Percentiles rank a stretch among this genome's conserved stretches.
These are phyloP conservation scores for Filosporella fistucella DNA, from an alignment of 495 filamentous ascomycete species.

Conservation along the genomic window DNA sequence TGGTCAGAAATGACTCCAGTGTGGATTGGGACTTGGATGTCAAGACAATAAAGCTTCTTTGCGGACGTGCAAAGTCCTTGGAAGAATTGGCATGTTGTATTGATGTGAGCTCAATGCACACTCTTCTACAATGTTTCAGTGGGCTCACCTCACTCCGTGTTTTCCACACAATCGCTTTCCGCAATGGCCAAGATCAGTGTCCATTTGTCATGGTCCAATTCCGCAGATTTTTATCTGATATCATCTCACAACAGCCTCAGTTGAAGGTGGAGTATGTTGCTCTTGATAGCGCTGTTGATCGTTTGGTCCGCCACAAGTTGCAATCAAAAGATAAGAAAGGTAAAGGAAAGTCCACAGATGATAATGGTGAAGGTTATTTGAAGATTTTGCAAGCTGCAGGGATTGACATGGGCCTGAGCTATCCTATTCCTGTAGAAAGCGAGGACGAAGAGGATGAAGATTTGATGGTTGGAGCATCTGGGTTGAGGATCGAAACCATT, in stretches of 20 bases:
- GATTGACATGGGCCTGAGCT: no score
- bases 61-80: conserved; percentile 37
- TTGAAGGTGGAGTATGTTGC: conserved; percentile 51
- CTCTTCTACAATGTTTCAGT: conserved; percentile 44
- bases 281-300: conserved; percentile 37
- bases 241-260: conserved; percentile 41
- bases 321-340: conserved; percentile 9
- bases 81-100: conserved; percentile 50
- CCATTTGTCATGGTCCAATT: conserved; percentile 42
- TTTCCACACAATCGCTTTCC: conserved; percentile 45
- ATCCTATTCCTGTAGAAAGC: neutral
- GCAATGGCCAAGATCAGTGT: conserved; percentile 46
- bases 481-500: conserved; percentile 29
- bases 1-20: conserved; percentile 46
- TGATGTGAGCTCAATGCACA: conserved; percentile 46
- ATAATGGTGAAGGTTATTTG: neutral
- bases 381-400: neutral
- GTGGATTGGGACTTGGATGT: conserved; percentile 49
- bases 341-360: conserved; percentile 20
- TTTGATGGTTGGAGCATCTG: conserved; percentile 18
- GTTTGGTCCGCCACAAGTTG: conserved; percentile 30
- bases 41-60: conserved; percentile 42
- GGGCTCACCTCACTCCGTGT: conserved; percentile 43
- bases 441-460: conserved; percentile 29
- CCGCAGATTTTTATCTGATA: conserved; percentile 48